phyloP scores from a whole-genome alignment of 495 filamentous ascomycete species.

The Penicillium samsonianum region DNA sequence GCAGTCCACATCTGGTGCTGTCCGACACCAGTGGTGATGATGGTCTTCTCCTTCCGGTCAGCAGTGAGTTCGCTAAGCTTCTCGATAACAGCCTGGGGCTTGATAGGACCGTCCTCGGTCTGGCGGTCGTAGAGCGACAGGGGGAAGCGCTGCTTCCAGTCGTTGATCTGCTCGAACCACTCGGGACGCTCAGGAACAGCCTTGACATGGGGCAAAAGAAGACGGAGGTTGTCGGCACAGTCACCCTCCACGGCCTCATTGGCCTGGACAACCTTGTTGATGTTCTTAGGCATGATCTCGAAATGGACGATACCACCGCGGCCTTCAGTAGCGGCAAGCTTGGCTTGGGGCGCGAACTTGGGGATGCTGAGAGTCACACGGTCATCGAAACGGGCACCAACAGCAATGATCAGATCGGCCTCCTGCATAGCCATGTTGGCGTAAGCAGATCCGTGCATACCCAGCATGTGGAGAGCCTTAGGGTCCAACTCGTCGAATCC shows the following conservation, averaged over 20 bases:
- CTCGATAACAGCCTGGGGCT: slow-evolving; percentile 86
- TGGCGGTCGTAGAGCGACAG: slow-evolving; percentile 73
- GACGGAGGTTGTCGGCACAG: slow-evolving; percentile 63
- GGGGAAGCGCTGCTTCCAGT: slow-evolving; percentile 86
- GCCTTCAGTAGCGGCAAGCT: slow-evolving; percentile 55
- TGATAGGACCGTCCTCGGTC: slow-evolving; percentile 70
- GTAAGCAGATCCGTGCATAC: slow-evolving; percentile 66
- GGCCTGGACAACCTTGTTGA: slow-evolving; percentile 65
- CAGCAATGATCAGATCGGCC: slow-evolving; percentile 61
- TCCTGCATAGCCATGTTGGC: slow-evolving; percentile 69
- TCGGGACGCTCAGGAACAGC: slow-evolving; percentile 63
- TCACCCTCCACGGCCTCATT: slow-evolving; percentile 65
- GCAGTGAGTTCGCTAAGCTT: slow-evolving; percentile 77
- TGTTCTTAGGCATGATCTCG: slow-evolving; percentile 66
- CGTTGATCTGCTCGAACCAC: slow-evolving; percentile 86
- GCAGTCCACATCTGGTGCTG: slow-evolving; percentile 99
- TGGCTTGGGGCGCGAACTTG: slow-evolving; percentile 59
- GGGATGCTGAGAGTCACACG: slow-evolving; percentile 57
- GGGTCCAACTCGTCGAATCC: slow-evolving; percentile 60
- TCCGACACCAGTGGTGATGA: slow-evolving; percentile 90
- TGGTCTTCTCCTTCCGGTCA: slow-evolving; percentile 71
- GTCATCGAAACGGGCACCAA: slow-evolving; percentile 67
- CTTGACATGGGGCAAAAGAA: slow-evolving; percentile 70
- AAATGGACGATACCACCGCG: slow-evolving; percentile 65
- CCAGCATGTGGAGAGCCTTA: slow-evolving; percentile 64